Base-by-base conservation (phyloP, 371 early-diverging fungal species). In the Mortierella sp. region DNA sequence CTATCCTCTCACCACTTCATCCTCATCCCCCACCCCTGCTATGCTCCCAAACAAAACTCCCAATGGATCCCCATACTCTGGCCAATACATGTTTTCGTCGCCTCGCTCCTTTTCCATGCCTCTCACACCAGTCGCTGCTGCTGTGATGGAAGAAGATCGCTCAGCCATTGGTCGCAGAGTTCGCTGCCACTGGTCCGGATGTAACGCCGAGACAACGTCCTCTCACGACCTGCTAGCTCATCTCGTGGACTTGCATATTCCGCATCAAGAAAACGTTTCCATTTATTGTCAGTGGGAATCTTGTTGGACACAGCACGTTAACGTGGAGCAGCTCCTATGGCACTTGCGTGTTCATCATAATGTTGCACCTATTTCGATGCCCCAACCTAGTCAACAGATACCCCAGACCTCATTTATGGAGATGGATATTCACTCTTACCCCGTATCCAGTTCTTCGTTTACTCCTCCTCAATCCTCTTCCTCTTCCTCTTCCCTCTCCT, bases 111-210 rank as follows among this genome's bases (percentile, higher is more conserved):
- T 66, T 2, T 58, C 57, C 30, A 4, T 32, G 12, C 47, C 64
- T 5, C 43, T 22, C 14, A 39, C 63, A 14, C 58, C 64, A 32
- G 62, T 54, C 10, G 30, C 64, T 10, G 40, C 70, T 11, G 40
- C 30, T 20, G 24, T 18, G 2, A 43, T 28, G 10, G 64, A 57
- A 9, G 59, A 64, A 22, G 70, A 52, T 43, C 54, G 64, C 22
- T 14, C 24, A 2, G 20, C 59, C 47, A 26, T 40, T 58, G 58
- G 57, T n/a, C 43, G 28, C 6, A 1, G 35, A 11, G 37, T 51
- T 39, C 72, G 60, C 30, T 71, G 72, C 61, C 64, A 28, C 45
- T 70, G 70, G 70, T 26, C 62, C n/a, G 62, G 62, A 39, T 70
- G 70, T 47, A 30, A 24, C 4, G 64, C 39, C 45, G 64, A 70